Percentiles rank a stretch among this genome's conserved stretches.
Conservation (phyloP, 2,329 filamentous ascomycete genomes). For the Orbilia ellipsospora region DNA sequence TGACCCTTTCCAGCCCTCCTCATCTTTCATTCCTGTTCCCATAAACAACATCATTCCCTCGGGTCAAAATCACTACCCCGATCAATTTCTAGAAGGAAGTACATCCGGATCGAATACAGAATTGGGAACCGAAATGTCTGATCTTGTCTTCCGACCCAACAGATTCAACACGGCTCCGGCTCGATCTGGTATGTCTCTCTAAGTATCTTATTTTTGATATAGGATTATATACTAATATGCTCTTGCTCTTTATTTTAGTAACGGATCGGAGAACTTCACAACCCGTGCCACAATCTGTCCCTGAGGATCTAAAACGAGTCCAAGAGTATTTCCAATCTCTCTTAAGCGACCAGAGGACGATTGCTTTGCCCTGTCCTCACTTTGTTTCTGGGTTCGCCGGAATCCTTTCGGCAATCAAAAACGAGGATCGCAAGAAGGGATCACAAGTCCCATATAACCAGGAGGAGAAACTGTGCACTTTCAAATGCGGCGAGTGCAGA, state of each 20-base stretch:
- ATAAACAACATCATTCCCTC: no score
- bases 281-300: background rate
- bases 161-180: no score
- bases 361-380: conserved; percentile 10
- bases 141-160: no score
- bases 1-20: background rate
- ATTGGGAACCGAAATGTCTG: no score
- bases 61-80: no score
- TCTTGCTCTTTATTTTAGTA: no score
- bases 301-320: conserved; percentile 18
- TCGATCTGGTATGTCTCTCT: no score
- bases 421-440: conserved; percentile 27
- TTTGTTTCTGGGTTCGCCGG: background rate
- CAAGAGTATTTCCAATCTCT: conserved; percentile 12
- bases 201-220: no score
- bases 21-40: background rate
- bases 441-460: conserved; percentile 15
- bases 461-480: conserved; percentile 15
- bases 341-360: background rate
- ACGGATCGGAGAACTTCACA: no score
- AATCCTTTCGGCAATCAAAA: conserved; percentile 19
- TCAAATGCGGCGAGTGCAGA: conserved; percentile 34
- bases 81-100: no score
- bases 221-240: no score
- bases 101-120: no score